phyloP scores from a whole-genome alignment of 2,329 filamentous ascomycete species.

The Verticillium isaacii region DNA sequence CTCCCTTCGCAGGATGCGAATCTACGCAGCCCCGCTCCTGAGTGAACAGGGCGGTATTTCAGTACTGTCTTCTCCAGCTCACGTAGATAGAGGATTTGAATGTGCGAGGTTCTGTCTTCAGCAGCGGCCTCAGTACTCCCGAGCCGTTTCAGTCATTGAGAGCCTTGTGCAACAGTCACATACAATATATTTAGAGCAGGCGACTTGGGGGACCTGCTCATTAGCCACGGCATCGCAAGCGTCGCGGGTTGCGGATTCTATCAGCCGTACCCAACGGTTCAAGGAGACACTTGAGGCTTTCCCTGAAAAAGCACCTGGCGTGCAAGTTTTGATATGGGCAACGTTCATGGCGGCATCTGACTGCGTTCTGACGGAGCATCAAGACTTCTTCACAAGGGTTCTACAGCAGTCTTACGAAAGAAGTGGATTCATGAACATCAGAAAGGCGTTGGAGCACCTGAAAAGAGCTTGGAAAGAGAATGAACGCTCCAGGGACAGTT shows the following conservation, averaged over 20 bases:
- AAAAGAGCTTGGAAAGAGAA: conserved; percentile 16
- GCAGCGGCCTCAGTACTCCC: not conserved
- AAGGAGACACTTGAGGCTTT: conserved; percentile 16
- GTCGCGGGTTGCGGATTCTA: conserved; percentile 1
- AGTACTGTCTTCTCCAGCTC: not conserved
- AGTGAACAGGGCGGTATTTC: not conserved
- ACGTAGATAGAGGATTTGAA: not conserved
- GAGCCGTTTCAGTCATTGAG: conserved; percentile 5
- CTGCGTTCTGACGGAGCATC: conserved; percentile 19
- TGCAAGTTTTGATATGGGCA: conserved; percentile 21
- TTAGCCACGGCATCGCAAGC: no score
- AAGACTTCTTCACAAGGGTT: conserved; percentile 14
- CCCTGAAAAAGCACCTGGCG: conserved; percentile 13
- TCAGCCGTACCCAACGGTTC: conserved; percentile 18
- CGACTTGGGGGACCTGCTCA: not conserved
- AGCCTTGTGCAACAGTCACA: conserved; percentile 11
- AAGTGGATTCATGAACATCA: conserved; percentile 18
- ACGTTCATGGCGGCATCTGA: conserved; percentile 20
- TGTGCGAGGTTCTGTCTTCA: not conserved
- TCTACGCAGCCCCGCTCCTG: conserved; percentile 4
- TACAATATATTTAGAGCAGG: conserved; percentile 2
- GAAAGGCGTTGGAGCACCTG: conserved; percentile 16
- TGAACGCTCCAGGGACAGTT: conserved; percentile 13
- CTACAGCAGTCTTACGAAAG: conserved; percentile 13
- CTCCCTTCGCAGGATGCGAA: not conserved